phyloP scores from a whole-genome alignment of 805 yeast genomes.

The Candida lessepsii region DNA sequence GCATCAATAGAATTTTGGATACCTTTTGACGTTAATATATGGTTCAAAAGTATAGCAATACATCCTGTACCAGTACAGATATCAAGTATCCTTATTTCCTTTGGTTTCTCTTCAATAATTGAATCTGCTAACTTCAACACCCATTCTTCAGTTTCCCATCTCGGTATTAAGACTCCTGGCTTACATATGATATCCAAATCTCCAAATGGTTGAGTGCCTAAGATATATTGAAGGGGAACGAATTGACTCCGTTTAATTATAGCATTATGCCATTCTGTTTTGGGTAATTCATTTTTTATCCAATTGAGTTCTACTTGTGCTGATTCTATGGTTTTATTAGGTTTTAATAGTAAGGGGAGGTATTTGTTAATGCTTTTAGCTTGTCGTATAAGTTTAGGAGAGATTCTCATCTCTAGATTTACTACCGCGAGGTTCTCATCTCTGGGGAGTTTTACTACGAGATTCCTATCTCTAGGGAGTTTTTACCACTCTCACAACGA shows the following conservation, averaged over 20 bases:
- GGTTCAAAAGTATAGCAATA: conserved; percentile 55
- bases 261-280: conserved; percentile 48
- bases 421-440: too few relatives aligned
- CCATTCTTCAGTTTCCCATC: conserved; percentile 98
- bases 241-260: conserved; percentile 48
- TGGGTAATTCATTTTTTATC: conserved; percentile 59
- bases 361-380: conserved; percentile 27
- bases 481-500: too few relatives aligned
- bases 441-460: too few relatives aligned
- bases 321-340: conserved; percentile 27
- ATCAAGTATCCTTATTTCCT: conserved; percentile 47
- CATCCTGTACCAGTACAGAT: conserved; percentile 92
- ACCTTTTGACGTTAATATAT: conserved; percentile 15
- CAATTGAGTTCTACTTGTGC: conserved; percentile 63
- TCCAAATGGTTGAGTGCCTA: conserved; percentile 89
- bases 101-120: conserved; percentile 2
- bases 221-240: conserved; percentile 80
- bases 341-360: conserved; percentile 34
- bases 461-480: too few relatives aligned
- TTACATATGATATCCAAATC: conserved; percentile 56
- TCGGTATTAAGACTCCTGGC: conserved; percentile 75
- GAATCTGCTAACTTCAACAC: conserved; percentile 35
- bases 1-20: conserved; percentile 34
- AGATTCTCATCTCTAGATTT: conserved; percentile 26
- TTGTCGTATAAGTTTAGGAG: conserved; percentile 25